Evolutionary conservation across 1,284 basidiomycete genomes (phyloP).

Genomic region (Wallemia hederae): DNA sequence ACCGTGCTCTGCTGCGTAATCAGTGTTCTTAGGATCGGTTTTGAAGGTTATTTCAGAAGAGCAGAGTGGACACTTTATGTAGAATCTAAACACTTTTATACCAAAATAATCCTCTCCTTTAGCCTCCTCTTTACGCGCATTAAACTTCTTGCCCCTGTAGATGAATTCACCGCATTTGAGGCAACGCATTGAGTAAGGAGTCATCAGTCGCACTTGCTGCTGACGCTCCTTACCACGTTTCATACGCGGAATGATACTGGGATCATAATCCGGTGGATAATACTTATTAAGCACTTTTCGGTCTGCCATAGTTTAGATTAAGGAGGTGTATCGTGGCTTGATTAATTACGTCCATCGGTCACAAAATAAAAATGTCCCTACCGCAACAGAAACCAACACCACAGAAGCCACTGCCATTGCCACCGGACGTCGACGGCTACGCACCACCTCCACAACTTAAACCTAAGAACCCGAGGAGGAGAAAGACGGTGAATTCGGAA

Average conservation of each 20-base stretch:
- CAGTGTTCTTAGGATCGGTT: constrained; percentile 93
- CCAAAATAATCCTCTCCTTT: constrained; percentile 91
- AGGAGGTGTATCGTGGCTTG: background rate
- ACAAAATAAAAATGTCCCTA: background rate
- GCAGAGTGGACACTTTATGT: constrained; percentile 41
- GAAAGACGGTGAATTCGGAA: background rate
- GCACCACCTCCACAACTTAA: background rate
- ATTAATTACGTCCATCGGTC: background rate
- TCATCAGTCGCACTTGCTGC: constrained; percentile 93
- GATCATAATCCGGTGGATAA: constrained; percentile 88
- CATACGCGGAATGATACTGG: constrained; percentile 70
- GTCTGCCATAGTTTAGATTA: background rate
- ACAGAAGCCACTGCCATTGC: background rate
- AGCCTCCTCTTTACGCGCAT: constrained; percentile 92
- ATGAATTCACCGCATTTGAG: constrained; percentile 93
- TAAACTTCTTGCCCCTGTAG: constrained; percentile 89
- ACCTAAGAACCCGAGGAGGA: background rate
- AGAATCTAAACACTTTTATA: constrained; percentile 50
- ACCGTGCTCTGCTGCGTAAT: constrained; percentile 72
- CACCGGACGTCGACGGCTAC: background rate
- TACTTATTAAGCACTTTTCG: constrained; percentile 39
- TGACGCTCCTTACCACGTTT: constrained; percentile 71
- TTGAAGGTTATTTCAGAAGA: constrained; percentile 99
- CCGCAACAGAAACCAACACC: background rate
- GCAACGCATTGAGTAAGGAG: constrained; percentile 92